Evolutionary conservation across 176 grass and related monocot species (phyloP).

Genomic region (Puccinellia tenuiflora): DNA sequence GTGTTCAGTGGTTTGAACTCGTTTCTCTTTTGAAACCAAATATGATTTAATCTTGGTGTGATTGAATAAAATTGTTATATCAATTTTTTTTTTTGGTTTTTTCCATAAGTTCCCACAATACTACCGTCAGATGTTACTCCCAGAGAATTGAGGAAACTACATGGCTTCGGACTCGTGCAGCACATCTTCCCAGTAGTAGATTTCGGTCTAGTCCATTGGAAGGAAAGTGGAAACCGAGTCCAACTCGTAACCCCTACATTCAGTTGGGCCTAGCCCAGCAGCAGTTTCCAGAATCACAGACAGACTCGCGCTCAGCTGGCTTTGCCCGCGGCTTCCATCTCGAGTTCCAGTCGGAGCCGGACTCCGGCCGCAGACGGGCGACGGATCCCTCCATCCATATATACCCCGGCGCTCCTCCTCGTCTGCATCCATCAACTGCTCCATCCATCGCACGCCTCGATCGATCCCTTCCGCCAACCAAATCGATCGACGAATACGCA

Average conservation of each 20-base stretch:
- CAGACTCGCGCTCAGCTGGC: background rate
- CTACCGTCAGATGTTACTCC: background rate
- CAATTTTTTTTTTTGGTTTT: background rate
- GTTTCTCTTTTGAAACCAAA: background rate
- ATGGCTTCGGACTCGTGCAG: too few relatives aligned
- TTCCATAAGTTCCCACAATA: background rate
- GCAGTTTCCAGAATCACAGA: background rate
- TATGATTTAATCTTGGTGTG: background rate
- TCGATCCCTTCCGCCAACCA: background rate
- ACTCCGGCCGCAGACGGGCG: background rate
- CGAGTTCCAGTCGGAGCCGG: background rate
- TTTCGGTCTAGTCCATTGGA: too few relatives aligned
- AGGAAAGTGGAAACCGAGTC: too few relatives aligned
- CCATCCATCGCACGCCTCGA: background rate
- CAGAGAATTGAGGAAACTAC: background rate
- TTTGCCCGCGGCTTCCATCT: background rate
- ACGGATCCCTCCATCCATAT: background rate
- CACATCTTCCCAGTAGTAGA: too few relatives aligned
- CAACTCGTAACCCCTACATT: too few relatives aligned
- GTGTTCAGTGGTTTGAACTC: background rate
- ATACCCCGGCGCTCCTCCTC: background rate
- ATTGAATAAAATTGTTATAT: background rate
- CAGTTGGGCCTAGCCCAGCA: too few relatives aligned
- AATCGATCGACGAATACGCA: background rate
- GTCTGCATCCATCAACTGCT: background rate